Evolutionary conservation across 2,329 filamentous ascomycete species (phyloP).

Genomic region (Dothideomycetidae sp.): DNA sequence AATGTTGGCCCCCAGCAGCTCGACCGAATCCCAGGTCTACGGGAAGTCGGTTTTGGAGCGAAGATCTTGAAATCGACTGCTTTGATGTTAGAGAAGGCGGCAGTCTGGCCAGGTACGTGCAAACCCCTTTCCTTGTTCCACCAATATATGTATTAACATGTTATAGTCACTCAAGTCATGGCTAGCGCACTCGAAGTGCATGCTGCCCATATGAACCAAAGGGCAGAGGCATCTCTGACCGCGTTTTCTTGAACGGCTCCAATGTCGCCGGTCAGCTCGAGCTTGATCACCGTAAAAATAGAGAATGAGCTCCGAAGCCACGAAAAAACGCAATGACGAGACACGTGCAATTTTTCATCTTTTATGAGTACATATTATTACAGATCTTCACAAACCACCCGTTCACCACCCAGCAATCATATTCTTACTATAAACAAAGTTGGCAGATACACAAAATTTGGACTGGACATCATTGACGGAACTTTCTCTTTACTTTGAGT

Average conservation of each 20-base stretch:
- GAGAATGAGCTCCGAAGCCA: background rate
- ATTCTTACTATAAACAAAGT: too few species aligned
- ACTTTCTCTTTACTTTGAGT: too few species aligned
- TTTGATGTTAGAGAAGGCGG: conserved; percentile 73
- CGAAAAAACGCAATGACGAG: too few species aligned
- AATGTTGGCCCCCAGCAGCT: conserved; percentile 26
- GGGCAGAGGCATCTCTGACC: conserved; percentile 36
- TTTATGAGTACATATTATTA: background rate
- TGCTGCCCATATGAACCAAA: conserved; percentile 47
- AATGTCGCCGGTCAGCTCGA: too few species aligned
- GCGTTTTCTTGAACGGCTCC: too few species aligned
- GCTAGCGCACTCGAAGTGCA: conserved; percentile 50
- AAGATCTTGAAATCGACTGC: conserved; percentile 75
- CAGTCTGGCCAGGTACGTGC: conserved; percentile 76
- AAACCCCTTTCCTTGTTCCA: background rate
- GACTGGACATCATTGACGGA: too few species aligned
- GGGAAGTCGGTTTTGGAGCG: conserved; percentile 57
- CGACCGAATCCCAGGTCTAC: conserved; percentile 40
- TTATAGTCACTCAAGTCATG: conserved; percentile 52
- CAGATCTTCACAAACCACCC: too few species aligned
- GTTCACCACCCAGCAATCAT: too few species aligned
- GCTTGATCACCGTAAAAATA: conserved; percentile 1
- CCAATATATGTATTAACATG: conserved; percentile 17
- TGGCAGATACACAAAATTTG: too few species aligned
- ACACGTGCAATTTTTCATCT: background rate